Evolutionary conservation across 2,329 filamentous ascomycete species (phyloP).

Genomic region (Calonectria honghensis): DNA sequence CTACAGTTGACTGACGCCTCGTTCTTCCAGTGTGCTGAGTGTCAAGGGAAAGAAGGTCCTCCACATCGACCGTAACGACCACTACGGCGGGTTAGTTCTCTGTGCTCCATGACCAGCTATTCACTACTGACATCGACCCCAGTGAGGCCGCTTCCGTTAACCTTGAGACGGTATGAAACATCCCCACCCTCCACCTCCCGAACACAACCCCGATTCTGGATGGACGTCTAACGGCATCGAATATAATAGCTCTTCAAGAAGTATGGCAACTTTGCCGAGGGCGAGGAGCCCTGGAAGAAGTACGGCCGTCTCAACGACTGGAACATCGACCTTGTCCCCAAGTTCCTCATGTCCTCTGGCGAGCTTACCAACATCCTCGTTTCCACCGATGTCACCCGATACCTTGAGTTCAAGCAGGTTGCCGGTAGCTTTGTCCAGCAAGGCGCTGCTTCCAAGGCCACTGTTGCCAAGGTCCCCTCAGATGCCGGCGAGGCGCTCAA

Average conservation of each 20-base stretch:
- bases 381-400: conserved; percentile 92
- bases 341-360: conserved; percentile 98
- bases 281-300: conserved; percentile 97
- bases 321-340: conserved; percentile 99
- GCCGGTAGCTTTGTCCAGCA: conserved; percentile 98
- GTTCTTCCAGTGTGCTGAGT: conserved; percentile 82
- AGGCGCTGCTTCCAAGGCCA: conserved; percentile 86
- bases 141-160: conserved; percentile 96
- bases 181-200: conserved; percentile 39
- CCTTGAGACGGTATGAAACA: conserved; percentile 85
- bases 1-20: conserved; percentile 49
- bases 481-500: conserved; percentile 92
- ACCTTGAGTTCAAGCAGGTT: conserved; percentile 95
- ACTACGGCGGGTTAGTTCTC: conserved; percentile 93
- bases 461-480: conserved; percentile 96
- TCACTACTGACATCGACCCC: conserved; percentile 54
- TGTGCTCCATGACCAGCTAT: background rate
- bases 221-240: conserved; percentile 48
- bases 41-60: conserved; percentile 99
- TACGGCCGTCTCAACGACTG: conserved; percentile 98
- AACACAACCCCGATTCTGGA: conserved; percentile 42
- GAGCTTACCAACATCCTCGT: conserved; percentile 99
- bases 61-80: conserved; percentile 98
- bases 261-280: conserved; percentile 87
- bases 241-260: conserved; percentile 90